Conservation (phyloP, 1,284 basidiomycete species). For the Cystobasidium slooffiae region DNA sequence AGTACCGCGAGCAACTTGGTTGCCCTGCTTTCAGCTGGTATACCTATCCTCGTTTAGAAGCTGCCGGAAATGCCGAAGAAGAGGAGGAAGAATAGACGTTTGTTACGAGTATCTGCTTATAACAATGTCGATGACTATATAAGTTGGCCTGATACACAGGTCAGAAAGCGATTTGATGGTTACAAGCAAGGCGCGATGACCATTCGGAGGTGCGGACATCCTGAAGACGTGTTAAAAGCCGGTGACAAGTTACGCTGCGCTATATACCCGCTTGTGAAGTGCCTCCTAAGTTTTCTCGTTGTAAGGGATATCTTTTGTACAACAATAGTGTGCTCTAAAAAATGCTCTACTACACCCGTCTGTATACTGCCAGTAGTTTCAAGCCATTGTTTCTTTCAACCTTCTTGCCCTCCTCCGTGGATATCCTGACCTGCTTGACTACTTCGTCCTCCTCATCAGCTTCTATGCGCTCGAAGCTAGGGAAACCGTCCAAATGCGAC, state of each 20-base stretch:
- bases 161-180: neutral
- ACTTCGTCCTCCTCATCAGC: conserved; percentile 70
- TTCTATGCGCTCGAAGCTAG: conserved; percentile 79
- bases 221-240: neutral
- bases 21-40: conserved; percentile 17
- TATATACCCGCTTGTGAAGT: neutral
- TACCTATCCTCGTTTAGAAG: neutral
- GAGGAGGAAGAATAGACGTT: neutral
- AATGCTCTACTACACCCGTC: conserved; percentile 17
- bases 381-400: conserved; percentile 88
- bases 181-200: neutral
- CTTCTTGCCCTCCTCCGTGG: conserved; percentile 96
- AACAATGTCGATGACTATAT: too few relatives aligned
- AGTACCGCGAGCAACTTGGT: conserved; percentile 17
- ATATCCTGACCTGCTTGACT: conserved; percentile 76
- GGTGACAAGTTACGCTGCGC: neutral
- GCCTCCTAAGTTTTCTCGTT: neutral
- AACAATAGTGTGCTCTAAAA: neutral
- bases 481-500: conserved; percentile 79
- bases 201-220: neutral
- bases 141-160: neutral
- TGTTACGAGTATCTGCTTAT: too few relatives aligned
- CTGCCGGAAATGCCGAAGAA: neutral
- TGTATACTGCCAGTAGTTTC: conserved; percentile 60
- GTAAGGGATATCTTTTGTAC: neutral